These are phyloP conservation scores for Pleoardoris graminearum DNA, from an alignment of 2,329 filamentous ascomycete genomes.

Conservation along the genomic window DNA sequence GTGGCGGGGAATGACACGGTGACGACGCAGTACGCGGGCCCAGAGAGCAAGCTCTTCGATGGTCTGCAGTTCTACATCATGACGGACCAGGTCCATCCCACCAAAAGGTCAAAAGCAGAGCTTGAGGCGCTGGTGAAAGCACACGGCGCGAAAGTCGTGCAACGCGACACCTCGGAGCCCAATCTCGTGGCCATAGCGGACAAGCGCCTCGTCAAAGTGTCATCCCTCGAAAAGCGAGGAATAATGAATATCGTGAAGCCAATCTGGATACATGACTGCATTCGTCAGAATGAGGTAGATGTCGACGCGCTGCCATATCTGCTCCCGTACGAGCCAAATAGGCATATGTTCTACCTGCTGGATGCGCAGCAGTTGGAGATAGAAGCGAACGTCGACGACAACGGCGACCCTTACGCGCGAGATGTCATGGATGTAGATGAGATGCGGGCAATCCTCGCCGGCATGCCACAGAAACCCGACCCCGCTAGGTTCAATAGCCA, in stretches of 20 bases:
- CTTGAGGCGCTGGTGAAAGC: constrained; percentile 81
- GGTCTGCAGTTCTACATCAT: constrained; percentile 82
- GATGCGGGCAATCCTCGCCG: constrained; percentile 52
- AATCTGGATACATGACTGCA: constrained; percentile 81
- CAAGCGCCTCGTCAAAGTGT: constrained; percentile 77
- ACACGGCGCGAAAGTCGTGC: constrained; percentile 78
- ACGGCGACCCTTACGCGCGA: constrained; percentile 80
- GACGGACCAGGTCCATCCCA: constrained; percentile 70
- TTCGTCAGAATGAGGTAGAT: constrained; percentile 63
- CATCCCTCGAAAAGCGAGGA: constrained; percentile 75
- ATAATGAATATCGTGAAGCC: constrained; percentile 74
- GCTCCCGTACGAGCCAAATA: constrained; percentile 65
- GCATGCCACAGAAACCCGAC: constrained; percentile 42
- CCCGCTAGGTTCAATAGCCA: constrained; percentile 19
- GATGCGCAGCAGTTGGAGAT: constrained; percentile 60
- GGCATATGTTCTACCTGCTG: constrained; percentile 73
- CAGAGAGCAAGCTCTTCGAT: constrained; percentile 68
- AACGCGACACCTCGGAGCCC: constrained; percentile 66
- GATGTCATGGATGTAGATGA: constrained; percentile 66
- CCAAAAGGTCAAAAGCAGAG: constrained; percentile 75
- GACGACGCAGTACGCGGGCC: constrained; percentile 58
- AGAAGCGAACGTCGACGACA: constrained; percentile 69
- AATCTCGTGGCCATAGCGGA: constrained; percentile 77
- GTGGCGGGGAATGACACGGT: constrained; percentile 68
- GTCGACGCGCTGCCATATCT: constrained; percentile 58